Percentiles rank a stretch among this genome's conserved stretches.
Conservation (phyloP, 331 rosid genomes). For the Phaseolus coccineus region DNA sequence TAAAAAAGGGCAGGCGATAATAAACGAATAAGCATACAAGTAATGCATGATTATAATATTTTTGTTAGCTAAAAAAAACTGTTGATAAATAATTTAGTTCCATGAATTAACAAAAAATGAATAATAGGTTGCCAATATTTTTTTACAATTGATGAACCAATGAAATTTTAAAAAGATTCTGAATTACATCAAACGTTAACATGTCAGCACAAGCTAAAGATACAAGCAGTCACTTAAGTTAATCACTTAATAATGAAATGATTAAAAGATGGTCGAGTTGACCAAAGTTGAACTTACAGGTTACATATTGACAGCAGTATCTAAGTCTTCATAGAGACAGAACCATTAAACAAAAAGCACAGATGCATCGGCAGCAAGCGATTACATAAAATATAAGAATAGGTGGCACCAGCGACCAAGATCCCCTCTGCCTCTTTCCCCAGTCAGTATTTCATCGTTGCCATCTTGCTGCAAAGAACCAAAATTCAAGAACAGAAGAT, state of each 20-base stretch:
- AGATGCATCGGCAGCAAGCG: neutral
- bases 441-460: neutral
- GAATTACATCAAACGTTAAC: neutral
- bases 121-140: slow-evolving; percentile 8
- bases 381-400: neutral
- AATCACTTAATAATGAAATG: no score
- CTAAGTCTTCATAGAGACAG: no score
- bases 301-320: no score
- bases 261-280: no score
- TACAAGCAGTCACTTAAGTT: neutral
- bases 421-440: neutral
- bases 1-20: neutral
- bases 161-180: neutral
- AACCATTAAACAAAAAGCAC: no score
- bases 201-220: neutral
- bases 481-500: slow-evolving; percentile 1
- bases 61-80: neutral
- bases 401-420: neutral
- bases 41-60: slow-evolving; percentile 22
- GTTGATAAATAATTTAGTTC: neutral
- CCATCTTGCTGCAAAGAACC: slow-evolving; percentile 7
- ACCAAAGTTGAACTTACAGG: no score
- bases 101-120: slow-evolving; percentile 15
- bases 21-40: neutral
- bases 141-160: slow-evolving; percentile 19